Evolutionary conservation across 495 filamentous ascomycete species (phyloP).

Genomic region (Penicillium diatomitis): DNA sequence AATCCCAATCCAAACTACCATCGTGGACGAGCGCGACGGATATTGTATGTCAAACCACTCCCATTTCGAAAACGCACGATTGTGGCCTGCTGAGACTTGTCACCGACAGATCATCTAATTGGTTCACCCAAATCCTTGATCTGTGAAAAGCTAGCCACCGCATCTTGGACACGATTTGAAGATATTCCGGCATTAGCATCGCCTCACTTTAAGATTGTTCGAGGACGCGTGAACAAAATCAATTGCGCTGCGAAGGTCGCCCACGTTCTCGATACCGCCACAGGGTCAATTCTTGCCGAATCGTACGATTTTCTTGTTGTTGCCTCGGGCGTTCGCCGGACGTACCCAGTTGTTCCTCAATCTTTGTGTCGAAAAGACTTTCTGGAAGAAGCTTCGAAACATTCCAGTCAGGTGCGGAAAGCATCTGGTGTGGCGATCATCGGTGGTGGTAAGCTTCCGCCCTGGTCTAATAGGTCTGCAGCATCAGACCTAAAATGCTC

Average conservation of each 20-base stretch:
- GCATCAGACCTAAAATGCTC: neutral
- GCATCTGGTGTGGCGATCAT: conserved; percentile 46
- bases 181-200: conserved; percentile 49
- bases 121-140: conserved; percentile 55
- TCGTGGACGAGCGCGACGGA: conserved; percentile 64
- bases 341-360: conserved; percentile 55
- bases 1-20: conserved; percentile 51
- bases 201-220: conserved; percentile 43
- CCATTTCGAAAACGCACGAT: no score
- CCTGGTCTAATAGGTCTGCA: conserved; percentile 21
- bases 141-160: conserved; percentile 41
- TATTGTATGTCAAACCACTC: conserved; percentile 44
- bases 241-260: conserved; percentile 44
- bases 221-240: conserved; percentile 46
- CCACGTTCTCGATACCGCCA: conserved; percentile 26
- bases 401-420: conserved; percentile 16
- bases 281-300: conserved; percentile 16
- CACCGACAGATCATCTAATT: conserved; percentile 45
- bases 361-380: conserved; percentile 44
- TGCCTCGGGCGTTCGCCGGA: conserved; percentile 49
- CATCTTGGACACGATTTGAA: conserved; percentile 52
- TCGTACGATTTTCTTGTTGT: conserved; percentile 59
- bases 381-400: conserved; percentile 39
- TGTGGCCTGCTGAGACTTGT: no score
- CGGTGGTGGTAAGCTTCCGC: conserved; percentile 32